Evolutionary conservation across 2,329 filamentous ascomycete genomes (phyloP), one percentile per base, ranked within the genome.

Genomic region (Aaosphaeria arxii): DNA sequence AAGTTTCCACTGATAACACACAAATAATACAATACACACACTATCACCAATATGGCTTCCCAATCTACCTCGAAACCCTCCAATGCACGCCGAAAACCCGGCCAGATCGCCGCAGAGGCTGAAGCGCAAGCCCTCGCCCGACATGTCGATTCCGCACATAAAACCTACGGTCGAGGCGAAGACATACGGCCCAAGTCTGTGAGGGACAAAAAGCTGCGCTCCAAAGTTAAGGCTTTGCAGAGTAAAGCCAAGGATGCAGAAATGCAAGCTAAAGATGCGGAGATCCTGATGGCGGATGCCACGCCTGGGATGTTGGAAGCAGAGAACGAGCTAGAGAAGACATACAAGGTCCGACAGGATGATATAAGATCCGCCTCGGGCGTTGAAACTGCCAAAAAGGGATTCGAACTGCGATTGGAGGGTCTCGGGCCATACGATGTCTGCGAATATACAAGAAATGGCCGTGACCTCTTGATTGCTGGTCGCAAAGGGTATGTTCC

Each of bases 401-500:
- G 89, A 11, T 96, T 99, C 64, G 91, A 96, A 55, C 74, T 99
- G 61, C 91, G 88, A 62, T 74, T 99, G 47, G 79, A 85, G 17
- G 65, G 57, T 6, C 74, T 96, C 31, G 94, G 94, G 0, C 94
- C 94, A 1, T 99, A 99, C 63, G 77, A 99, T 63, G 77, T 85
- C 1, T 87, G 85, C 66, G 90, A 96, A 57, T 99, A 96, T 72
- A 90, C 89, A 42, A 81, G 90, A 40, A 97, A 95, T 64, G 94
- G 94, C 42, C 83, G 88, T 56, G 86, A 95, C 61, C 74, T 99
- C 53, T 75, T 99, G 46, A 78, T 99, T 32, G 91, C 87, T 9
- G 91, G 94, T 30, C 80, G 90, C 51, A 96, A 96, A 72, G 94
- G 94, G 11, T 94, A 99, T 82, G 78, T 99, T 56, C 92, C 94